phyloP scores from a whole-genome alignment of 2,329 filamentous ascomycete species.

The Xylariaceae sp. region DNA sequence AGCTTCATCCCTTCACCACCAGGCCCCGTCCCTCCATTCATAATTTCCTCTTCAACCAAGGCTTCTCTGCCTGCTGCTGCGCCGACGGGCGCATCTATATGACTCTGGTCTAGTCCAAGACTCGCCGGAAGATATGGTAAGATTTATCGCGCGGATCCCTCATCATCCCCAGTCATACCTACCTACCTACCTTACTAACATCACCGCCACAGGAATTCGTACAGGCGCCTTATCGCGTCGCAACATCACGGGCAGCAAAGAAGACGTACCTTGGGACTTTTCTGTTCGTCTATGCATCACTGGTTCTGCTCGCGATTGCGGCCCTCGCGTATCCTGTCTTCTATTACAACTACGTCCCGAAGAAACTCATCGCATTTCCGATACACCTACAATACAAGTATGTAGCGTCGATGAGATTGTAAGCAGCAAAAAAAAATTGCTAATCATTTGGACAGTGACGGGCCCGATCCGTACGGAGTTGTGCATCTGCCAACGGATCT shows the following conservation, averaged over 20 bases:
- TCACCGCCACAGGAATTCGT: conserved; percentile 24
- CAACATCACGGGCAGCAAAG: conserved; percentile 49
- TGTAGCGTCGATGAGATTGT: background rate
- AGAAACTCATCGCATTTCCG: conserved; percentile 48
- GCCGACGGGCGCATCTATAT: conserved; percentile 9
- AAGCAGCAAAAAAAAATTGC: background rate
- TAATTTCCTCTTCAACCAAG: background rate
- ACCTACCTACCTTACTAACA: background rate
- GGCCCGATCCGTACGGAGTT: conserved; percentile 49
- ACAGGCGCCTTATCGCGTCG: conserved; percentile 32
- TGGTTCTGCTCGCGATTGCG: conserved; percentile 44
- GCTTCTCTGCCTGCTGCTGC: background rate
- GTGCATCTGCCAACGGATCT: conserved; percentile 48
- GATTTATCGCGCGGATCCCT: background rate
- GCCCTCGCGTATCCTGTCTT: conserved; percentile 47
- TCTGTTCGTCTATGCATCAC: conserved; percentile 40
- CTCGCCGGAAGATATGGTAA: conserved; percentile 1
- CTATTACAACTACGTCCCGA: conserved; percentile 53
- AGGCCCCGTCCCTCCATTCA: background rate
- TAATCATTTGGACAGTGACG: conserved; percentile 35
- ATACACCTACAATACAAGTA: conserved; percentile 56
- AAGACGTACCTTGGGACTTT: conserved; percentile 44
- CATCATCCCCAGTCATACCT: background rate
- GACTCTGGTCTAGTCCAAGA: background rate
- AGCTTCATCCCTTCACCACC: conserved; percentile 2